A percentile compares a stretch with the other conserved stretches of the same genome.
Conservation (phyloP, 805 yeast species). For the Saccharomycopsis schoenii region DNA sequence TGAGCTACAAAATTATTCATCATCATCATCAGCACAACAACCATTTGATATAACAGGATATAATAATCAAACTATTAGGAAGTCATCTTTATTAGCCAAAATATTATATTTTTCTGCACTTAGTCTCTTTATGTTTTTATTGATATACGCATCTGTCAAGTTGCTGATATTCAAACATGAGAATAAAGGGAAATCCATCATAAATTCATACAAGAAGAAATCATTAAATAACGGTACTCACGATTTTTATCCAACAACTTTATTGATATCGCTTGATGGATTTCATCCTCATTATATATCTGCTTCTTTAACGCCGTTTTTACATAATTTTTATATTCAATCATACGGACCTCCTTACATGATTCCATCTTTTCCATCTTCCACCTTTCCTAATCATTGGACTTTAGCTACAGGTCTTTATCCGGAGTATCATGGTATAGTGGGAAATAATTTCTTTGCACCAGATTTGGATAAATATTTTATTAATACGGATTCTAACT, state of each 20-base stretch:
- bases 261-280: constrained; percentile 76
- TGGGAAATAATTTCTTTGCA: constrained; percentile 74
- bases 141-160: constrained; percentile 7
- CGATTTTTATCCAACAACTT: constrained; percentile 66
- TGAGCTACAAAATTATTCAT: constrained; percentile 4
- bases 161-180: constrained; percentile 12
- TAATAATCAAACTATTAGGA: constrained; percentile 9
- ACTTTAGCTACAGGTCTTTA: constrained; percentile 77
- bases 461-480: constrained; percentile 46
- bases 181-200: not conserved
- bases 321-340: constrained; percentile 46
- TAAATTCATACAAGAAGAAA: constrained; percentile 18
- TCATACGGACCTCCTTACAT: constrained; percentile 69
- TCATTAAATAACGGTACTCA: constrained; percentile 52
- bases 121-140: constrained; percentile 1
- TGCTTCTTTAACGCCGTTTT: constrained; percentile 53
- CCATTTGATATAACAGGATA: constrained; percentile 20
- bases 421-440: constrained; percentile 80
- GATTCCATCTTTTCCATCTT: constrained; percentile 81
- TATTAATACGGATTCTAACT: constrained; percentile 46
- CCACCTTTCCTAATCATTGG: constrained; percentile 91
- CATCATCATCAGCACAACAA: not conserved
- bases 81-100: not conserved
- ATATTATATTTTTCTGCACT: not conserved
- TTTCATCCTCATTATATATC: constrained; percentile 85